Evolutionary conservation across 176 grass and related monocot species (phyloP).

Genomic region (Bolboschoenus planiculmis): DNA sequence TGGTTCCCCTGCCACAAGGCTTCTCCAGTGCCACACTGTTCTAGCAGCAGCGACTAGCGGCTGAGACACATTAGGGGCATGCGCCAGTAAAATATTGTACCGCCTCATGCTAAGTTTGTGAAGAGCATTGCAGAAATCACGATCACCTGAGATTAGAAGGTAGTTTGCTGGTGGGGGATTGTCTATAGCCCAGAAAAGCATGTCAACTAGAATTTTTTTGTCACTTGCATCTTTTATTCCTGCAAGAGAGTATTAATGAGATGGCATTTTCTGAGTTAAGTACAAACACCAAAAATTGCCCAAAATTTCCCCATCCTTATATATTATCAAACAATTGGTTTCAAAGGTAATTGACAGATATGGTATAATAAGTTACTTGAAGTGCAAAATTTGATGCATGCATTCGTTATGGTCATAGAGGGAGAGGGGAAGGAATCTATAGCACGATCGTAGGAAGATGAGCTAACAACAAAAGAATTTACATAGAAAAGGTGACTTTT

Average conservation of each 20-base stretch:
- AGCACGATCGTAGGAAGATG: not conserved
- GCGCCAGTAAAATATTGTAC: conserved; percentile 90
- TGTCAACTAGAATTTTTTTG: conserved; percentile 96
- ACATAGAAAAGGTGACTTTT: not conserved
- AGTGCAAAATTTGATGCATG: not conserved
- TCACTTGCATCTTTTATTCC: conserved; percentile 99
- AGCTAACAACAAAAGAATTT: not conserved
- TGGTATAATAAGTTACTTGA: not conserved
- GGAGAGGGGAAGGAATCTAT: not conserved
- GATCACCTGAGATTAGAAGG: conserved; percentile 89
- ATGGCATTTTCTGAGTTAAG: not conserved
- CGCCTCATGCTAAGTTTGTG: conserved; percentile 85
- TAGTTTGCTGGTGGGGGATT: conserved; percentile 94
- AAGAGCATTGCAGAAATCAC: conserved; percentile 95
- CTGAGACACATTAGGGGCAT: conserved; percentile 93
- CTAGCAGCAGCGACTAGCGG: conserved; percentile 71
- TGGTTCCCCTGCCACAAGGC: conserved; percentile 61
- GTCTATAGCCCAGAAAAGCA: conserved; percentile 96
- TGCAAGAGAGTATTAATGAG: conserved; percentile 35
- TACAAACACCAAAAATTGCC: not conserved
- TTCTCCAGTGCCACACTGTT: conserved; percentile 83
- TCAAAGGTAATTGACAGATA: not conserved
- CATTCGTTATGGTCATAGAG: not conserved
- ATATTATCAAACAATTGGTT: not conserved
- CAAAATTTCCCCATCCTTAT: not conserved